Evolutionary conservation across 2,329 filamentous ascomycete genomes (phyloP).

Genomic region (Sporothrix schenckii): DNA sequence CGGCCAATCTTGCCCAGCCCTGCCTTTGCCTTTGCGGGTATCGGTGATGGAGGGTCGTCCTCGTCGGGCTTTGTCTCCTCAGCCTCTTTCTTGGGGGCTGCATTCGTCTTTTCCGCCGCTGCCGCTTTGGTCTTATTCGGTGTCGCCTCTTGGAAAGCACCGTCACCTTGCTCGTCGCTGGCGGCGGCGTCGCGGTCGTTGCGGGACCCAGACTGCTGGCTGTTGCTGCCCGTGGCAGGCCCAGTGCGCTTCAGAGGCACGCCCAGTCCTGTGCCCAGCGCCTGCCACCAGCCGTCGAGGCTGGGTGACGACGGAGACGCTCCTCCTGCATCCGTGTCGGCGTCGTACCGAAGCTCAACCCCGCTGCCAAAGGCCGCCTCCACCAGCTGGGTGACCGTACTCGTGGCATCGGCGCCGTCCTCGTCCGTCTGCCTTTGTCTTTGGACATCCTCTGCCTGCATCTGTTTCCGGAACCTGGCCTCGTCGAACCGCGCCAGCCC

Average conservation of each 20-base stretch:
- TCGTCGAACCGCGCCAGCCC: slow-evolving; percentile 56
- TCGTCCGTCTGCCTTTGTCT: neutral
- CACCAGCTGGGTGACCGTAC: slow-evolving; percentile 42
- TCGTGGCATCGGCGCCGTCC: neutral
- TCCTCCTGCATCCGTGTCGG: neutral
- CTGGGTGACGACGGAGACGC: slow-evolving; percentile 30
- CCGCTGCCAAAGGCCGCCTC: slow-evolving; percentile 47
- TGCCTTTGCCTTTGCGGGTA: slow-evolving; percentile 8
- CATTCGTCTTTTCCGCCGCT: neutral
- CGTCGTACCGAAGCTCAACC: slow-evolving; percentile 41
- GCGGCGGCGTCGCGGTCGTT: neutral
- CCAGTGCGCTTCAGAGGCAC: slow-evolving; percentile 36
- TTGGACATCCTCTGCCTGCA: neutral
- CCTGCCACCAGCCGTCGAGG: slow-evolving; percentile 56
- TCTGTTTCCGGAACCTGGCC: slow-evolving; percentile 45
- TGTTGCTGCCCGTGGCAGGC: neutral
- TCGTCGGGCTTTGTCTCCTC: neutral
- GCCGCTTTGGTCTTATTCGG: neutral
- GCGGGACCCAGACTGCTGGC: neutral
- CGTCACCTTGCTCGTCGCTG: slow-evolving; percentile 1
- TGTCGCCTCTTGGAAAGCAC: slow-evolving; percentile 21
- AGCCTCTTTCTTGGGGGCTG: slow-evolving; percentile 1
- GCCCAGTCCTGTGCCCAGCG: slow-evolving; percentile 44
- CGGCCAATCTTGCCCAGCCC: slow-evolving; percentile 30
- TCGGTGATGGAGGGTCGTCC: slow-evolving; percentile 27